These are phyloP conservation scores for Cydonia oblonga DNA, from an alignment of 331 rosid species.

Conservation along the genomic window DNA sequence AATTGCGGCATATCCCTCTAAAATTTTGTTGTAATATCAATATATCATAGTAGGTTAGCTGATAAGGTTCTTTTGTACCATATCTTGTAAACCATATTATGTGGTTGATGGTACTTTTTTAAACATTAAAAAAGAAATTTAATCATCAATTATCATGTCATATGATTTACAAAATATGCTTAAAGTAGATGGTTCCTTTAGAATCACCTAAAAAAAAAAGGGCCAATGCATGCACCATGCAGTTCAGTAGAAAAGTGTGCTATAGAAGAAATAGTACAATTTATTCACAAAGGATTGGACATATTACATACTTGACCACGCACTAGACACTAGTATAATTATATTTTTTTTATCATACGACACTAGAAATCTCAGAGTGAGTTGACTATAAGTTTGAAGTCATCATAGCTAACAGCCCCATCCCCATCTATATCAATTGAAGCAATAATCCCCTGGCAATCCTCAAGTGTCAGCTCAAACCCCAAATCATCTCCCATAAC, in stretches of 20 bases:
- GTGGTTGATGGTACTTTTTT: no score
- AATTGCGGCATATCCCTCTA: no score
- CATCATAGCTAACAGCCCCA: slow-evolving; percentile 57
- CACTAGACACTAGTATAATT: not conserved
- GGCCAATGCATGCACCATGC: not conserved
- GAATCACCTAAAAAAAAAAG: no score
- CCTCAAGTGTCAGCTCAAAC: slow-evolving; percentile 25
- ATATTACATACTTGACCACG: not conserved
- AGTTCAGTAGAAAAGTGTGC: not conserved
- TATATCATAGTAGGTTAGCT: no score
- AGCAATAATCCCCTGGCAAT: slow-evolving; percentile 38
- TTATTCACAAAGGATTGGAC: not conserved
- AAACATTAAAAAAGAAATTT: no score
- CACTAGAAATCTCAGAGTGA: slow-evolving; percentile 15
- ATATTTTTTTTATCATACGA: not conserved
- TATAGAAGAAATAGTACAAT: not conserved
- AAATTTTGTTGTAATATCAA: no score
- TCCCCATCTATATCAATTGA: slow-evolving; percentile 63
- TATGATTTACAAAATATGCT: no score
- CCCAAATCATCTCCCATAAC: slow-evolving; percentile 33
- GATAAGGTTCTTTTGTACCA: no score
- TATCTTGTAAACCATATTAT: no score
- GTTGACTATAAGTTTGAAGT: slow-evolving; percentile 41
- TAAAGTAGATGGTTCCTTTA: not conserved
- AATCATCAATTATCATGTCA: no score